Conservation (phyloP, 768 basidiomycete species). For the Termitomyces heimii region DNA sequence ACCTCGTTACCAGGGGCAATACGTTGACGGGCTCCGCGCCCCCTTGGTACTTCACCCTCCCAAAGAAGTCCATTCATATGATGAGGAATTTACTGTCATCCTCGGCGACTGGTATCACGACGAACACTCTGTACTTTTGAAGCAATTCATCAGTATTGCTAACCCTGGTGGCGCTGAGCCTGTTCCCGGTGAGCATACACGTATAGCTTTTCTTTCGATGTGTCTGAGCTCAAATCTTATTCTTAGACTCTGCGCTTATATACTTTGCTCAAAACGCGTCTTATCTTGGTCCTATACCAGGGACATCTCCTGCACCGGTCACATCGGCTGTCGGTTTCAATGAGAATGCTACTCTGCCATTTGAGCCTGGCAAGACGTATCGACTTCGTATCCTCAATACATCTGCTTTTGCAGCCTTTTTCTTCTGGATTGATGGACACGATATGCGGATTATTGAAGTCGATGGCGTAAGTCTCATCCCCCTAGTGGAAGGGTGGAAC, state of each 20-base stretch:
- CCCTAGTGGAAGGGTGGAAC: not conserved
- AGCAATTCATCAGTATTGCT: conserved; percentile 60
- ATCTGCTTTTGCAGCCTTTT: conserved; percentile 68
- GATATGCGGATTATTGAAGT: conserved; percentile 82
- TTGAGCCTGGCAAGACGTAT: conserved; percentile 87
- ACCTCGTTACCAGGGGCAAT: conserved; percentile 57
- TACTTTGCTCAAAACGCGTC: conserved; percentile 75
- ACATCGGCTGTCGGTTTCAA: conserved; percentile 73
- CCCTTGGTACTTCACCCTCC: conserved; percentile 74
- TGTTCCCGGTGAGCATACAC: conserved; percentile 55
- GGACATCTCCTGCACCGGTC: conserved; percentile 41
- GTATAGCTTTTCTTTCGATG: not conserved
- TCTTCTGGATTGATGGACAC: conserved; percentile 88
- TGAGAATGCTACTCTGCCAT: conserved; percentile 79
- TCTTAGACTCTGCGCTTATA: conserved; percentile 67
- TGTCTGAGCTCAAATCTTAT: not conserved
- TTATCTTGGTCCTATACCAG: conserved; percentile 60
- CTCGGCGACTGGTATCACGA: conserved; percentile 93
- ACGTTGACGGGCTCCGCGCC: conserved; percentile 89
- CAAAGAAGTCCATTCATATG: conserved; percentile 66
- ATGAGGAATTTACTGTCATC: conserved; percentile 85
- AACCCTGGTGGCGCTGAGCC: conserved; percentile 89
- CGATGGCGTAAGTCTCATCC: conserved; percentile 55
- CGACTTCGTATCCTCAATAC: conserved; percentile 84
- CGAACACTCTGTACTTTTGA: conserved; percentile 55